These are phyloP conservation scores for Zymoseptoria tritici DNA, from an alignment of 2,329 filamentous ascomycete genomes.

Conservation along the genomic window DNA sequence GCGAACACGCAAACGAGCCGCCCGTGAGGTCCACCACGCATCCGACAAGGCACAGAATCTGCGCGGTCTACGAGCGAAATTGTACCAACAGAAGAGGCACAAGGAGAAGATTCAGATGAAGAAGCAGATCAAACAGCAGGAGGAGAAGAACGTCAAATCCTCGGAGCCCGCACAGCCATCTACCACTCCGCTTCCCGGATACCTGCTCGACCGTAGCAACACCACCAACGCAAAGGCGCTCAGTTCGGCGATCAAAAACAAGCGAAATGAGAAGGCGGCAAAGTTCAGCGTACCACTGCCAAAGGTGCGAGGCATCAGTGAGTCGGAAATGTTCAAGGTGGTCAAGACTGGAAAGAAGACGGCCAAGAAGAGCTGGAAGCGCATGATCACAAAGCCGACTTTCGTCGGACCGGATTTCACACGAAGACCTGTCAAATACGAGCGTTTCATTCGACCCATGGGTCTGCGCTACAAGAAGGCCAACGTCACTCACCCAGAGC, in stretches of 20 bases:
- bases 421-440: slow-evolving; percentile 56
- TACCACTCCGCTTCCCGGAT: slow-evolving; percentile 77
- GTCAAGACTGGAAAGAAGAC: slow-evolving; percentile 95
- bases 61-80: slow-evolving; percentile 82
- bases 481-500: slow-evolving; percentile 62
- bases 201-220: slow-evolving; percentile 79
- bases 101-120: slow-evolving; percentile 98
- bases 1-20: slow-evolving; percentile 74
- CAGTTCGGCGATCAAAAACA: slow-evolving; percentile 86
- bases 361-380: slow-evolving; percentile 72
- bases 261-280: slow-evolving; percentile 86
- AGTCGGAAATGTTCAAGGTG: slow-evolving; percentile 97
- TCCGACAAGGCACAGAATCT: slow-evolving; percentile 90
- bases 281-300: slow-evolving; percentile 88
- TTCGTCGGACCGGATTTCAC: slow-evolving; percentile 93
- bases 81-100: slow-evolving; percentile 86
- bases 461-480: slow-evolving; percentile 74
- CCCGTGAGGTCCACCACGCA: slow-evolving; percentile 80
- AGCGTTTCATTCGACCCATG: slow-evolving; percentile 63
- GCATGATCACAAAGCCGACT: slow-evolving; percentile 64
- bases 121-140: slow-evolving; percentile 88
- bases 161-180: slow-evolving; percentile 69
- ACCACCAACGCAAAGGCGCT: slow-evolving; percentile 66
- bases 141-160: slow-evolving; percentile 92
- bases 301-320: slow-evolving; percentile 85